Base-by-base conservation (phyloP, 257 asterid genomes). In the Plantago ovata region DNA sequence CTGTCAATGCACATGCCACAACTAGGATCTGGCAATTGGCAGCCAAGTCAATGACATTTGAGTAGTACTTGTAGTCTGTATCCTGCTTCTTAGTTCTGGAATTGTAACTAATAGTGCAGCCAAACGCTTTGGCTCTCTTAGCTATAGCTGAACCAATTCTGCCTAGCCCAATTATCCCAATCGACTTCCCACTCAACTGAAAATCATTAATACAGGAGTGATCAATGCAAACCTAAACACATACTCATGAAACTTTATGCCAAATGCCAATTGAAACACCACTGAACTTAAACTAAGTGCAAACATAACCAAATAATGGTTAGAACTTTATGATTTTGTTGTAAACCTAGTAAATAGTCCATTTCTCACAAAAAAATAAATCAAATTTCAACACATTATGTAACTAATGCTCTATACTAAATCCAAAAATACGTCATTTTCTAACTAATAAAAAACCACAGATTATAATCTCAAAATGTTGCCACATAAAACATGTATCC, bases 141-240 rank as follows among this genome's bases (percentile, higher is more conserved):
- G 96, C 91, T 36, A 88, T 42, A 49, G 94, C 95, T 22, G 70
- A 67, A 33, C 96, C 96, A n/a, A 89, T 85, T 62, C 96, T 72
- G 55, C 95, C 96, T 24, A 88, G 36, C 13, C 96, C 96, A 53
- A 88, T 72, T 40, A 88, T 81, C 18, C 96, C 94, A 56, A 88
- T 77, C 39, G 79, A 62, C 67, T 85, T 83, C 58, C 95, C 95
- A 38, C 88, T 83, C 69, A 85, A 85, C 96, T 89, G 86, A 40
- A 46, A 56, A 62, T 22, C 36, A 0, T 3, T 28, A 28, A 24
- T 24, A 24, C 5, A 24, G 36, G 36, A 28, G 7, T 28, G 36
- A 28, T 28, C 7, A 28, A 28, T 28, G 36, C 6, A 28, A 28
- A 6, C 8, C 3, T 50, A 22, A 19, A 2, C 55, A 50, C 13